Percentiles rank a stretch among this genome's conserved stretches.
phyloP scores from a whole-genome alignment of 2,329 filamentous ascomycete genomes.

The Talaromyces sp. region DNA sequence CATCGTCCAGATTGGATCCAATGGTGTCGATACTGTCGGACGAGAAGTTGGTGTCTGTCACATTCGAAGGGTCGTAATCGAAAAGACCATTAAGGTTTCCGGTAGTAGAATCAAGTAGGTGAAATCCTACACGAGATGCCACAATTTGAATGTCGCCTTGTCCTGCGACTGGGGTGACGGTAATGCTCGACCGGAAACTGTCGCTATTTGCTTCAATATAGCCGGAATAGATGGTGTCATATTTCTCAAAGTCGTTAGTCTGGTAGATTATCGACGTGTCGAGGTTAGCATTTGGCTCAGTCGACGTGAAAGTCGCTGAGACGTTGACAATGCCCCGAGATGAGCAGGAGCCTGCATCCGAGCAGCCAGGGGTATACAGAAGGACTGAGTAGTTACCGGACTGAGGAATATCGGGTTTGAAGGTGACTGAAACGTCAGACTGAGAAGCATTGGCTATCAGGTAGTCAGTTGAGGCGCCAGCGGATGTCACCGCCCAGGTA shows the following conservation, averaged over 20 bases:
- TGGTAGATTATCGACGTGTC: conserved; percentile 69
- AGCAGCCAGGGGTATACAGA: conserved; percentile 88
- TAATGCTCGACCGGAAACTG: conserved; percentile 76
- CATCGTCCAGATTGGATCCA: conserved; percentile 63
- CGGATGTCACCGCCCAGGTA: conserved; percentile 63
- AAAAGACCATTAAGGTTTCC: conserved; percentile 85
- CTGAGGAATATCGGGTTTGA: conserved; percentile 74
- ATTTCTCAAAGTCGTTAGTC: conserved; percentile 95
- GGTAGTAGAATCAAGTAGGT: conserved; percentile 59
- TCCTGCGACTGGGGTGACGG: conserved; percentile 64
- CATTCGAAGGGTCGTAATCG: conserved; percentile 71
- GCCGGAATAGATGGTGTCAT: conserved; percentile 86
- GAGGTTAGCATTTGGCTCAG: conserved; percentile 44
- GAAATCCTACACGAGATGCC: conserved; percentile 83
- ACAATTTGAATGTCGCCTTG: conserved; percentile 69
- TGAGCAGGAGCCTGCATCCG: conserved; percentile 71
- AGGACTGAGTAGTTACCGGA: conserved; percentile 89
- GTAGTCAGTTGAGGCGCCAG: conserved; percentile 67
- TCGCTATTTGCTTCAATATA: conserved; percentile 71
- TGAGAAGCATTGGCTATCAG: conserved; percentile 64
- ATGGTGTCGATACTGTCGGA: conserved; percentile 73
- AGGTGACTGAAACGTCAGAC: conserved; percentile 63
- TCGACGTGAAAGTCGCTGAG: conserved; percentile 64
- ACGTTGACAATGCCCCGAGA: conserved; percentile 79
- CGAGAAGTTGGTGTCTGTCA: conserved; percentile 62